phyloP scores from a whole-genome alignment of 2,329 filamentous ascomycete genomes.

The Xylariaceae sp. region DNA sequence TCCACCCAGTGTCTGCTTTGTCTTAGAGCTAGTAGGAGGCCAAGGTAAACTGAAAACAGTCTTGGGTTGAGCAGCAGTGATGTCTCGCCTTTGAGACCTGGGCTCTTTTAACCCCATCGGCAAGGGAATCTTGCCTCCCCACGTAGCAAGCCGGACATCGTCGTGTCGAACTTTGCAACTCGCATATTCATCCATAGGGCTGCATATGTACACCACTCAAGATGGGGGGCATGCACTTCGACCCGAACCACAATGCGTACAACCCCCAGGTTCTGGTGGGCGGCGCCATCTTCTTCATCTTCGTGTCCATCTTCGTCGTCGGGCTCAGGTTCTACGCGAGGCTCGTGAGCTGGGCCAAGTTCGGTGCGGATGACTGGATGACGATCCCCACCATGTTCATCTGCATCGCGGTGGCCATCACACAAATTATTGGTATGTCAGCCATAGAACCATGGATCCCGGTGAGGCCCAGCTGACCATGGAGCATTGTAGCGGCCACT shows the following conservation, averaged over 20 bases:
- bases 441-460: not conserved
- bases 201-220: no score
- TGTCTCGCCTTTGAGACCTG: no score
- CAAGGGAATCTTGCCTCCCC: no score
- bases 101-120: no score
- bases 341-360: constrained; percentile 2
- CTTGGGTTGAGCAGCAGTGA: no score
- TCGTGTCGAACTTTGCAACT: no score
- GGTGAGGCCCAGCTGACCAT: not conserved
- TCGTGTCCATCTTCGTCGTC: constrained; percentile 8
- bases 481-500: constrained; percentile 5
- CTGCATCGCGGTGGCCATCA: constrained; percentile 7
- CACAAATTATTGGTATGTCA: constrained; percentile 13
- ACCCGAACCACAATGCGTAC: constrained; percentile 13
- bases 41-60: no score
- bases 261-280: constrained; percentile 10
- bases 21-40: no score
- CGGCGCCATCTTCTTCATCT: constrained; percentile 10
- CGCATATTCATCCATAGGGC: no score
- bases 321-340: constrained; percentile 11
- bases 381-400: constrained; percentile 7
- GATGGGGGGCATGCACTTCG: no score
- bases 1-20: no score
- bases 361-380: constrained; percentile 14
- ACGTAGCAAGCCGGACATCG: no score